A percentile compares a stretch with the other conserved stretches of the same genome.
phyloP scores from a whole-genome alignment of 2,329 filamentous ascomycete species.

The Sarocladium brachiariae region DNA sequence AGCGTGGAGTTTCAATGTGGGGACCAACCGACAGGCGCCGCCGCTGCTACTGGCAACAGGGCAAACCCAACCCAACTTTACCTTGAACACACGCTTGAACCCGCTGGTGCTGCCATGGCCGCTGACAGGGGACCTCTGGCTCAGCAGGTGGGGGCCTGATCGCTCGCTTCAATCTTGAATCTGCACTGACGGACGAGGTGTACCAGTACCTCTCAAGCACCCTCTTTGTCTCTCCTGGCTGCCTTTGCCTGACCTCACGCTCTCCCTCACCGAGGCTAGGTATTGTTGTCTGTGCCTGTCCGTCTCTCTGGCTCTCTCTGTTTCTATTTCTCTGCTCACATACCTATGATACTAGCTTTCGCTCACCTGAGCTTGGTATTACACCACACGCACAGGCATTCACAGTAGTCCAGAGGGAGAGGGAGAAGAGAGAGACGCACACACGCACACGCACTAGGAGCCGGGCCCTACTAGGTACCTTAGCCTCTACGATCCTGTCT shows the following conservation, averaged over 20 bases:
- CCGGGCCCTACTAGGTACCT: not conserved
- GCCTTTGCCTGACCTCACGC: not conserved
- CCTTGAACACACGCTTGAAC: not conserved
- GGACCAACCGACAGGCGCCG: not conserved
- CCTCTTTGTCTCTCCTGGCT: not conserved
- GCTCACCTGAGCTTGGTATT: not conserved
- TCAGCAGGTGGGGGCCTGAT: not conserved
- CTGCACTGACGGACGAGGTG: not conserved
- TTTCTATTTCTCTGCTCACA: not conserved
- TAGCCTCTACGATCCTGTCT: not conserved
- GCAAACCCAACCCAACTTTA: too few relatives aligned
- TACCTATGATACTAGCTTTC: not conserved
- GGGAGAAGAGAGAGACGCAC: too few relatives aligned
- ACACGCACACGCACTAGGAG: not conserved
- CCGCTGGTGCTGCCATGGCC: not conserved
- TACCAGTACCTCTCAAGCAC: not conserved
- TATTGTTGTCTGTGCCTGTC: not conserved
- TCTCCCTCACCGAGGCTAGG: slow-evolving; percentile 1
- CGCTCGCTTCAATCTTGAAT: slow-evolving; percentile 8
- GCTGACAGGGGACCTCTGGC: not conserved
- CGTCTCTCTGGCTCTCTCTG: not conserved
- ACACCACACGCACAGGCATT: too few relatives aligned
- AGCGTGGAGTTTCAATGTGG: not conserved
- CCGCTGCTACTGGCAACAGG: too few relatives aligned
- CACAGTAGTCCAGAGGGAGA: too few relatives aligned